Base-by-base conservation (phyloP, 306 rosid species). In the Castanospermum australe region DNA sequence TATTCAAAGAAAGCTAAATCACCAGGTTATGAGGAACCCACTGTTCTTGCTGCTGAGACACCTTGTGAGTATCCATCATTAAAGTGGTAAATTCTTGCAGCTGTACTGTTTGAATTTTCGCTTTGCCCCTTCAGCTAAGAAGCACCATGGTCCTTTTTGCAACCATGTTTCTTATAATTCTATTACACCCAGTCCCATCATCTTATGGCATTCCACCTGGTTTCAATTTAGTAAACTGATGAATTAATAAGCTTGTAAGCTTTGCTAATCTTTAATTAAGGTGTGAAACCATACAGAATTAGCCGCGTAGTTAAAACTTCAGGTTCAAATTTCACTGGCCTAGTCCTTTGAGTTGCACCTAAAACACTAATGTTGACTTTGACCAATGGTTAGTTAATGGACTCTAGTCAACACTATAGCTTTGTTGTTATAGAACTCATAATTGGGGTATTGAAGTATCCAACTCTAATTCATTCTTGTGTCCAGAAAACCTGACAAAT, bases 41-140 rank as follows among this genome's bases (percentile, higher is more conserved):
- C 75, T 1, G 57, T 87, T 85, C 99, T 95, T 75, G 93, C 99
- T n/a, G 88, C 98, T 18, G 97, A 75, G 84, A 95, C 99, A 59
- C 97, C 96, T 35, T 95, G 99, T 95, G 84, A 91, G 93, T 88
- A 70, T 73, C 81, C 84, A 62, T 77, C 86, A 63, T 70, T 57
- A 67, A 50, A 57, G 45, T 65, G 66, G 74, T 73, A 62, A 64
- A 41, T 39, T 51, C 77, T 68, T 69, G 66, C 60, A 59, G 36
- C 73, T 68, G 17, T 84, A 41, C 83, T 28, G 36, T 78, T 81
- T 32, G 64, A 56, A 30, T 65, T 51, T 48, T 81, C n/a, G 17
- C 28, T 65, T 77, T 38, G 25, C n/a, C n/a, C 47, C 62, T 48
- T 67, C 36, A 4, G 35, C 21, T 54, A 45, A 52, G 66, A 71